Percentiles rank a stretch among this genome's conserved stretches.
Evolutionary conservation across 78 protist species (phyloP).

Genomic region (Protostelium mycophagum): DNA sequence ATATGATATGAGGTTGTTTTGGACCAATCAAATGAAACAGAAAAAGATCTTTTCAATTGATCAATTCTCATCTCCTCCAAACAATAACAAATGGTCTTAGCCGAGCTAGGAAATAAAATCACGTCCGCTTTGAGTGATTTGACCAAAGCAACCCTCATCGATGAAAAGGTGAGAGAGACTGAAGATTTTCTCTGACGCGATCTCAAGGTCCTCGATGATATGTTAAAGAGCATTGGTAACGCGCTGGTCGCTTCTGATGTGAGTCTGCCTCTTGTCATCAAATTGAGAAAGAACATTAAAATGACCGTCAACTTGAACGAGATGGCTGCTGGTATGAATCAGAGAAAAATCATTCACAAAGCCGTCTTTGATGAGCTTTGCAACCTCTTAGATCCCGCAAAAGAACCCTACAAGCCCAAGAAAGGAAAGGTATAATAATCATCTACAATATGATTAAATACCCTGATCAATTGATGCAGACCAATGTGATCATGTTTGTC

Average conservation of each 20-base stretch:
- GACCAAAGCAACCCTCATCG: constrained; percentile 58
- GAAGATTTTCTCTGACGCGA: background rate
- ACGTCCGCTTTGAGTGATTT: constrained; percentile 75
- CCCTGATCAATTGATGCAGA: background rate
- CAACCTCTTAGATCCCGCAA: constrained; percentile 88
- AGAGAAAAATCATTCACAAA: constrained; percentile 67
- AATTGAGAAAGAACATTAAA: constrained; percentile 71
- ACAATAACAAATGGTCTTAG: constrained; percentile 78
- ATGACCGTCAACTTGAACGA: constrained; percentile 56
- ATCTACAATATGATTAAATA: too few species aligned
- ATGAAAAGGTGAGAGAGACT: constrained; percentile 32
- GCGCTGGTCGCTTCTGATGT: constrained; percentile 92
- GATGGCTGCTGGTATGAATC: constrained; percentile 83
- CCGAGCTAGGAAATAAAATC: constrained; percentile 82
- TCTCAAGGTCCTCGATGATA: constrained; percentile 38
- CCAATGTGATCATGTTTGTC: constrained; percentile 97
- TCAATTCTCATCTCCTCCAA: background rate
- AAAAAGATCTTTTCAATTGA: background rate
- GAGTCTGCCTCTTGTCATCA: constrained; percentile 64
- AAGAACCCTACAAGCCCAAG: constrained; percentile 77
- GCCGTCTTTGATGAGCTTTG: constrained; percentile 85
- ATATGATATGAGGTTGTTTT: background rate
- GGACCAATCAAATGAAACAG: background rate
- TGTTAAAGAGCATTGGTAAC: constrained; percentile 76
- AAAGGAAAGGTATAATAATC: constrained; percentile 47